A percentile compares a stretch with the other conserved stretches of the same genome.
Conservation (phyloP, 2,329 filamentous ascomycete species). For the Zasmidium angulare region DNA sequence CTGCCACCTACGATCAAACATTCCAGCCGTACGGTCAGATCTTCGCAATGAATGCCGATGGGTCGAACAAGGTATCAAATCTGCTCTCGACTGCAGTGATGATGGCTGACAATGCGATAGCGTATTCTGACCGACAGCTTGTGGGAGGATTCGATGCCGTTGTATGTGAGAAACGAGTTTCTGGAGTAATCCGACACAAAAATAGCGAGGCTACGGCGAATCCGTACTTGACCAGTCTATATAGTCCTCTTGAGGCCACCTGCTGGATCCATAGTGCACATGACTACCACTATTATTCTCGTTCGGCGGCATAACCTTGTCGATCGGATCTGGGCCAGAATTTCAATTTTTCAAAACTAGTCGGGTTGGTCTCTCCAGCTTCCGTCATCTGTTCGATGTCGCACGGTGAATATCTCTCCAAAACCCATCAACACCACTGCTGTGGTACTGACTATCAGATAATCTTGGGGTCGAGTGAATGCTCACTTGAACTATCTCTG, state of each 20-base stretch:
- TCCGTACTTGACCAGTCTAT: neutral
- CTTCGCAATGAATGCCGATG: constrained; percentile 14
- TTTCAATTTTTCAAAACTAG: neutral
- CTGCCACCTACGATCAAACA: constrained; percentile 14
- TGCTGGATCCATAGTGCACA: neutral
- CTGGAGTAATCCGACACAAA: constrained; percentile 2
- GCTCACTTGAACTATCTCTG: neutral
- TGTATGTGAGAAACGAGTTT: constrained; percentile 13
- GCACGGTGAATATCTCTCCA: neutral
- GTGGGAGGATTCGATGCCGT: constrained; percentile 17
- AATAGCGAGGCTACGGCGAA: neutral
- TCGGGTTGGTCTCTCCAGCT: neutral
- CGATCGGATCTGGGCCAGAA: neutral
- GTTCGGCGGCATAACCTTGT: neutral
- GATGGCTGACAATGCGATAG: neutral
- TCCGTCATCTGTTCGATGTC: neutral
- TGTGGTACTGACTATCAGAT: neutral
- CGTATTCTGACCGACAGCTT: constrained; percentile 13
- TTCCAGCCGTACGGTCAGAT: constrained; percentile 17
- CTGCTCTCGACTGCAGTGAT: neutral
- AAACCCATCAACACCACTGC: too few relatives aligned
- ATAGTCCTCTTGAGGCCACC: neutral
- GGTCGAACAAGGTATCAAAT: constrained; percentile 4
- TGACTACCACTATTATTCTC: neutral
- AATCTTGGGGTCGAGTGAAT: neutral